Base-by-base conservation (phyloP, 192 early-diverging fungal species). In the Spizellomyces punctatus region DNA sequence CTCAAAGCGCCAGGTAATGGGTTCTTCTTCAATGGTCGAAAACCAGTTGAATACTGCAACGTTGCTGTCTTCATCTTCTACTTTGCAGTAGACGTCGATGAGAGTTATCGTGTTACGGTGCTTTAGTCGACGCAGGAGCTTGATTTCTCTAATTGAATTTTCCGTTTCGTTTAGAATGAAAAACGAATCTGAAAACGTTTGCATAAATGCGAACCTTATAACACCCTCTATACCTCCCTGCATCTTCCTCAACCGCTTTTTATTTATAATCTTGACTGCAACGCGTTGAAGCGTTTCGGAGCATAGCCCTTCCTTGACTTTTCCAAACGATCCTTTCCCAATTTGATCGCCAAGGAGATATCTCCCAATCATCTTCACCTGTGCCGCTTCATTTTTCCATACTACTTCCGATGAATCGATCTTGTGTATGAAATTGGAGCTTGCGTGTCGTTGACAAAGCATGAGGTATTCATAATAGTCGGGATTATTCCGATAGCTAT, bases 221-320 rank as follows among this genome's bases (percentile, higher is more conserved):
- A 75, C 78, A 45, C 73, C 66, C 64, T 81, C 85, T 5, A 88
- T 66, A 0, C 83, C 85, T 36, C 83, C 76, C 21, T 70, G 77
- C 70, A 88, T 81, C 58, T 85, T 87, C 47, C 81, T 65, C n/a
- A 88, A 54, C 36, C 86, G 64, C 61, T 88, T 87, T 43, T 84
- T 83, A 65, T 79, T 77, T 9, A 88, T 76, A 48, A 88, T 85
- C 71, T 88, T 88, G 46, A 88, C 76, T 22, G 86, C 86, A 6
- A 88, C 83, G 46, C 85, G 75, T 64, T 84, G 78, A 48, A 88
- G 69, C 6, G 86, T 85, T 48, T 88, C 83, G 9, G 78, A 55
- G 66, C 79, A 82, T 16, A 88, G 22, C 1, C 85, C 86, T 56
- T 88, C 86, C 76, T 88, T 88, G 41, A 88, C 86, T 70, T 88